Base-by-base conservation (phyloP, 176 grass and related monocot species). In the Phyllostachys edulis region DNA sequence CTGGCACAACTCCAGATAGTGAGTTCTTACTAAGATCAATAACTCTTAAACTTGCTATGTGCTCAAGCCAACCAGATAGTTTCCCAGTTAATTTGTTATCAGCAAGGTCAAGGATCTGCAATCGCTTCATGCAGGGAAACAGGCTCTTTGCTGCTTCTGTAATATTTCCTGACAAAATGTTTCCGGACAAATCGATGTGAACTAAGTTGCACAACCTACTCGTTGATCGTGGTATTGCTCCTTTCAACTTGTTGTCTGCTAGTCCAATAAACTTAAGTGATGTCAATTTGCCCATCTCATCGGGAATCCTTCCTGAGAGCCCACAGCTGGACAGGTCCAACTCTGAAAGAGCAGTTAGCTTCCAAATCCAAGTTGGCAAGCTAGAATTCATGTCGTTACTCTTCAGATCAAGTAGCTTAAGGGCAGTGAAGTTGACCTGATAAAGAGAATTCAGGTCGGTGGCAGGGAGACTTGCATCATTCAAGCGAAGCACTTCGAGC, bases 1-100 rank as follows among this genome's bases (percentile, higher is more conserved):
- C 2, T 79, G 78, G 46, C 16, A 84, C 14, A 78, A 11, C 59
- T 76, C 80, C 75, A 40, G 74, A 67, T 17, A 88, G 20, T 42
- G 82, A 85, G 40, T 89, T 92, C 39, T 12, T n/a, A 41, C 82
- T 85, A n/a, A 93, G 80, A 41, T 93, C 87, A 50, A 93, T 60
- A 27, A 32, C 4, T 41, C 8, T 80, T 47, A 93, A 73, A 17
- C 63, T 73, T 78, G 1, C n/a, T 69, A 92, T 84, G 71, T 44
- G 12, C 57, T 69, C 82, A 12, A 86, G 62, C 77, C 67, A 86
- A 20, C 10, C 59, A 34, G 69, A 64, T 68, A 85, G 4, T 11
- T 38, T 57, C 38, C 84, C 84, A n/a, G 6, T 55, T n/a, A 92
- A 67, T 0, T 64, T 63, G 32, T 92, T 92, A 1, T 32, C 45